Evolutionary conservation across 1,139 yeast genomes (phyloP).

Genomic region (Suhomyces taliae): DNA sequence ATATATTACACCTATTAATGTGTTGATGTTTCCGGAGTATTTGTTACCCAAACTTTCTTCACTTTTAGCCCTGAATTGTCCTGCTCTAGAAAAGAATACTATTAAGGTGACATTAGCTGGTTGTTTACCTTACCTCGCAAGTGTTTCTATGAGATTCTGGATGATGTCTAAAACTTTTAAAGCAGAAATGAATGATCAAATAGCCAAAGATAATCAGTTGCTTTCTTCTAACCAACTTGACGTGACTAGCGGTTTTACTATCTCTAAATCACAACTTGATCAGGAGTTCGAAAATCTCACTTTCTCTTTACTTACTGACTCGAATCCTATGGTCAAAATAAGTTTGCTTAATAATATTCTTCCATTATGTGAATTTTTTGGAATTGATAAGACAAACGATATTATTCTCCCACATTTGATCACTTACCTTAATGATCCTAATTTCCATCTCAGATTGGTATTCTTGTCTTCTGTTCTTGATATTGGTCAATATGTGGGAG

Average conservation of each 20-base stretch:
- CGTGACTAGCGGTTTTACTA: conserved; percentile 16
- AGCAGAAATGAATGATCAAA: conserved; percentile 22
- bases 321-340: conserved; percentile 63
- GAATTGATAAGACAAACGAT: conserved; percentile 85
- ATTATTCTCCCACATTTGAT: conserved; percentile 85
- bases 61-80: conserved; percentile 30
- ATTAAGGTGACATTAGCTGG: conserved; percentile 70
- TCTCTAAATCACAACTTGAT: conserved; percentile 33
- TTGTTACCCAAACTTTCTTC: conserved; percentile 67
- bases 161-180: conserved; percentile 63
- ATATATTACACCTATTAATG: conserved; percentile 74
- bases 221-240: not conserved
- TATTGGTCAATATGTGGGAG: conserved; percentile 79
- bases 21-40: conserved; percentile 75
- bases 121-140: conserved; percentile 70
- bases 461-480: conserved; percentile 77
- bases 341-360: conserved; percentile 67
- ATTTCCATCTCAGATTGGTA: conserved; percentile 63
- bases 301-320: conserved; percentile 66
- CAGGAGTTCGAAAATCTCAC: conserved; percentile 64
- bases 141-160: conserved; percentile 61
- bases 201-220: conserved; percentile 1
- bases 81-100: conserved; percentile 35
- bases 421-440: conserved; percentile 83
- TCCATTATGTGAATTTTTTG: conserved; percentile 79